A percentile compares a stretch with the other conserved stretches of the same genome.
Evolutionary conservation across 2,329 filamentous ascomycete species (phyloP).

Genomic region (Colletotrichum orchidophilum): DNA sequence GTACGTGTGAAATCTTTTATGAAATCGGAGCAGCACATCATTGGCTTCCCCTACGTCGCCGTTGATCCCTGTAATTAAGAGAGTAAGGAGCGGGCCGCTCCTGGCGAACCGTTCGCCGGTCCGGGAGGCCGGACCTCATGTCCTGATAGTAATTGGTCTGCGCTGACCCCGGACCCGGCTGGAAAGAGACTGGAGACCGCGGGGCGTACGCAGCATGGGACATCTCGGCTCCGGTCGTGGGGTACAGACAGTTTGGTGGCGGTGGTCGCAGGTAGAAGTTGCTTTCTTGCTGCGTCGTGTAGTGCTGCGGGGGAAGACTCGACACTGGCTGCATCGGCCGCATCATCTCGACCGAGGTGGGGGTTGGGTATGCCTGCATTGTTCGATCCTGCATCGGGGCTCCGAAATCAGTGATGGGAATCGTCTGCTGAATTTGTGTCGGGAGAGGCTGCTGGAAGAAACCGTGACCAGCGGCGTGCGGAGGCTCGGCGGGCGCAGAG

Average conservation of each 20-base stretch:
- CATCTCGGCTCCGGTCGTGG: constrained; percentile 14
- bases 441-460: constrained; percentile 27
- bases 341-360: constrained; percentile 28
- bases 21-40: not conserved
- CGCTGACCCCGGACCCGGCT: not conserved
- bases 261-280: constrained; percentile 22
- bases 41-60: constrained; percentile 27
- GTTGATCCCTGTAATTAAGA: constrained; percentile 26
- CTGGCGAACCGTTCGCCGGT: constrained; percentile 23
- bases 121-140: constrained; percentile 22
- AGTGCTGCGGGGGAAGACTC: constrained; percentile 16
- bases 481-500: constrained; percentile 8
- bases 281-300: constrained; percentile 26
- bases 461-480: not conserved
- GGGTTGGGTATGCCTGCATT: constrained; percentile 22
- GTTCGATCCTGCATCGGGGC: constrained; percentile 15
- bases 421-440: constrained; percentile 9
- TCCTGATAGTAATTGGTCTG: constrained; percentile 22
- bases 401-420: constrained; percentile 19
- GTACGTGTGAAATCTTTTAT: not conserved
- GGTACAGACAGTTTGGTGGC: constrained; percentile 18
- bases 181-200: constrained; percentile 20
- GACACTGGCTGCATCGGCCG: constrained; percentile 25
- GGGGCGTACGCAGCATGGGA: constrained; percentile 23
- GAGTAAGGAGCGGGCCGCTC: constrained; percentile 26